Evolutionary conservation across 129 eudicot species (phyloP), one percentile per base, ranked within the genome.

Genomic region (Artemisia annua): DNA sequence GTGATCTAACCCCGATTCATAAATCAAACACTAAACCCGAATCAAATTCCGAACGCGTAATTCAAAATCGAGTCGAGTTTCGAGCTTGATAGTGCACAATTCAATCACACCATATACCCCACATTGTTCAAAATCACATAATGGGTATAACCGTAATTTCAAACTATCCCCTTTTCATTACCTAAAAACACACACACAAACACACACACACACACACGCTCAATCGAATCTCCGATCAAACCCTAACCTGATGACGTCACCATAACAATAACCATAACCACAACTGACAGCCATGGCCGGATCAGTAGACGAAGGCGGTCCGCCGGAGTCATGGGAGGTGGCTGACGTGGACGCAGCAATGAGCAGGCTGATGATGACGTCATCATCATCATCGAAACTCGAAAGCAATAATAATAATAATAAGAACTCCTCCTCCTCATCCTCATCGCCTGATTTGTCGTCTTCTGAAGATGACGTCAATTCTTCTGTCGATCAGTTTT

Each of bases 281-380:
- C 12, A 28, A 10, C 49, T 49, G 46, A 39, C 52, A 54, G n/a
- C 26, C 50, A 88, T 83, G 95, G 84, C 79, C 35, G 82, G 75
- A 24, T 78, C 91, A 50, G 81, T 68, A 52, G 96, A 85, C 60
- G 87, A 87, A 30, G 84, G 77, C 6, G 71, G 20, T 20, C 84
- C 87, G 3, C 91, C 93, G 16, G 96, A 92, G 70, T 92, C 98
- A 68, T 92, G 96, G 98, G 96, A 89, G 80, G 96, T 83, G 44
- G 90, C 94, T 16, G 95, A 92, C 75, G 78, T 92, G 57, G 98
- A 92, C 48, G 91, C 91, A 48, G 86, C 87, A 52, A 74, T 92
- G 85, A 84, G 80, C 74, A 80, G 92, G 57, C 82, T 89, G 46
- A 75, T 89, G 87, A 39, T 39, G 46, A 39, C 46, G 46, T 39